Evolutionary conservation across 139 green algal species (phyloP), one percentile per base, ranked within the genome.

Genomic region (Prasinococcaceae sp.): DNA sequence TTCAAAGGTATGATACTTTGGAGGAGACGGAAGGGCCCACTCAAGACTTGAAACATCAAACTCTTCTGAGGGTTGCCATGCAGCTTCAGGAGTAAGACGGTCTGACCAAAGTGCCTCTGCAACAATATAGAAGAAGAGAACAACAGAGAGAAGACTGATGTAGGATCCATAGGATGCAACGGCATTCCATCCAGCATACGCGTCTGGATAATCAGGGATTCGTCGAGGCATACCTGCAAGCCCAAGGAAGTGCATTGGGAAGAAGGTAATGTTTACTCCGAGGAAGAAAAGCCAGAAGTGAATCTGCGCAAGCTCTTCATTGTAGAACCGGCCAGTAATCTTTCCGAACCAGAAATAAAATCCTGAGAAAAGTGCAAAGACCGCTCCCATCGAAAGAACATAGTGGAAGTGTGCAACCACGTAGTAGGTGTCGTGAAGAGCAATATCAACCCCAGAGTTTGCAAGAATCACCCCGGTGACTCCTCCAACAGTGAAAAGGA

Each of bases 211-310:
- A 59, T 86, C 79, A 36, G 73, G 63, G 42, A 79, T 79, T 56
- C 79, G 63, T 40, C 79, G 60, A 53, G 79, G 79, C 72, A 83
- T 85, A 58, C 79, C 79, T 29, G 69, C 62, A 38, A 82, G 35
- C 29, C 76, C 76, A 63, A 83, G 53, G 41, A 82, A 80, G 42
- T 83, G 72, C 65, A 76, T 77, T 46, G 74, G 73, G 30, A 86
- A 82, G 28, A 86, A 86, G 25, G 76, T 84, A 47, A 77, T 65
- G 50, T 83, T 86, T 51, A 83, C 75, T 48, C 75, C 78, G 48
- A 81, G 46, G 50, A 81, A 85, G 32, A 78, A 75, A 24, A 80
- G 60, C 58, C 66, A 83, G 51, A 85, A 85, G 50, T 83, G 74
- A 41, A 75, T 67, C 65, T 80, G 68, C 32, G 60, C 74, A 62